phyloP scores from a whole-genome alignment of 441 rosid genomes.

The Jatropha multifida region DNA sequence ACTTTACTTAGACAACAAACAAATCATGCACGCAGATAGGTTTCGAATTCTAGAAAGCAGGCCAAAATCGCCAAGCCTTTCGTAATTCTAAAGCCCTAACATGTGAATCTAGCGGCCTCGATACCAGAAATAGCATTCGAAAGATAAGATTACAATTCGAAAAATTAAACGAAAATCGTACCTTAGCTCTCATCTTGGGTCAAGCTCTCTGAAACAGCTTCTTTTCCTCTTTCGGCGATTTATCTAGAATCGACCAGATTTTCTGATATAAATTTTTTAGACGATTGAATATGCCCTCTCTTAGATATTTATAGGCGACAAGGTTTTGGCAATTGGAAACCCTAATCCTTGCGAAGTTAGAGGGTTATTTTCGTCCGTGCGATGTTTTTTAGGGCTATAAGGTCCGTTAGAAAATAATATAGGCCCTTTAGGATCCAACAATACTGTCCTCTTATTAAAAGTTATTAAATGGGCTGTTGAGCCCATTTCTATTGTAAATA shows the following conservation, averaged over 20 bases:
- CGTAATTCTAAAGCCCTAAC: not conserved
- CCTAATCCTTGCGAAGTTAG: constrained; percentile 8
- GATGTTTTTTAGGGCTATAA: not conserved
- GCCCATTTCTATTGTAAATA: too few relatives aligned
- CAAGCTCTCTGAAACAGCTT: not conserved
- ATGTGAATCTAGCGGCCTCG: not conserved
- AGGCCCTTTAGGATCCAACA: not conserved
- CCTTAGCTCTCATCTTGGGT: constrained; percentile 29
- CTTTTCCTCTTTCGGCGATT: not conserved
- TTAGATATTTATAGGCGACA: not conserved
- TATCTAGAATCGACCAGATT: not conserved
- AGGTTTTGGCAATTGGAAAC: not conserved
- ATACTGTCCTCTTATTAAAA: not conserved
- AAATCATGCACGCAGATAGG: not conserved
- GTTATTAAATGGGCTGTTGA: not conserved
- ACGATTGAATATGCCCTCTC: not conserved
- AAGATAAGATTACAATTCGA: not conserved
- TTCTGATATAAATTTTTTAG: not conserved
- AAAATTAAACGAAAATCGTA: not conserved
- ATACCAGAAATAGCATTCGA: not conserved
- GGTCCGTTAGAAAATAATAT: not conserved
- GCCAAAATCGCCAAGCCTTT: not conserved
- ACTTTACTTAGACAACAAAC: not conserved
- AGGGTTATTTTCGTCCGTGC: constrained; percentile 8
- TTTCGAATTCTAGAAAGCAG: not conserved